Evolutionary conservation across 345 rosid genomes (phyloP).

Genomic region (Erucastrum elatum): DNA sequence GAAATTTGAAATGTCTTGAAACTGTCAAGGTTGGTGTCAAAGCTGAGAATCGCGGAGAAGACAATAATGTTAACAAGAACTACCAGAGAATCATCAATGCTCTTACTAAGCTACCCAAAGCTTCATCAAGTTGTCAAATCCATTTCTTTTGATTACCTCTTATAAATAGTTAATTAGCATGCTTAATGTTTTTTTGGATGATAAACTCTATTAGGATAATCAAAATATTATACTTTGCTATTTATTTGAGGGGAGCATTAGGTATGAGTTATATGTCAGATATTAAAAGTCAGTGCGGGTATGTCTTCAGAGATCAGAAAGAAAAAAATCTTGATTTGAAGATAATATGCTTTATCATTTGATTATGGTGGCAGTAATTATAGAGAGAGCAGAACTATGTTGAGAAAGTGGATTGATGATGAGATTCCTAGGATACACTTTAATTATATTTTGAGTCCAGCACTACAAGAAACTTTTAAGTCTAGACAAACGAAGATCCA

Average conservation of each 20-base stretch:
- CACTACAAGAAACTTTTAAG: background rate
- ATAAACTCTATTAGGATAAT: background rate
- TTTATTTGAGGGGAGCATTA: background rate
- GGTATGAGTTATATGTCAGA: background rate
- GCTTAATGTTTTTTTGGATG: background rate
- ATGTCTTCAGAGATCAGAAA: background rate
- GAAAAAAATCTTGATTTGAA: background rate
- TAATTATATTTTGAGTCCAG: background rate
- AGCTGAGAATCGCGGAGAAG: background rate
- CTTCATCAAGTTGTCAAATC: constrained; percentile 14
- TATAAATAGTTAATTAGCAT: background rate
- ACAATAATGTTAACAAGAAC: background rate
- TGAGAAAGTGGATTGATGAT: background rate
- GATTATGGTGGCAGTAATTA: background rate
- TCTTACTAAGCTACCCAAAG: constrained; percentile 10
- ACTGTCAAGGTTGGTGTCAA: constrained; percentile 4
- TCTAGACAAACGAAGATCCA: background rate
- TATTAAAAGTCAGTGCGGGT: background rate
- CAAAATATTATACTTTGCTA: background rate
- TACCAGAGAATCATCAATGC: constrained; percentile 8
- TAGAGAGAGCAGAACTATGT: background rate
- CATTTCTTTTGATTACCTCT: constrained; percentile 10
- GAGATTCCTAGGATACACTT: background rate
- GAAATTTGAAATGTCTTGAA: constrained; percentile 22
- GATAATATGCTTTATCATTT: background rate